Conservation (phyloP, 2,329 filamentous ascomycete species). For the Amesomyces nigricolor region DNA sequence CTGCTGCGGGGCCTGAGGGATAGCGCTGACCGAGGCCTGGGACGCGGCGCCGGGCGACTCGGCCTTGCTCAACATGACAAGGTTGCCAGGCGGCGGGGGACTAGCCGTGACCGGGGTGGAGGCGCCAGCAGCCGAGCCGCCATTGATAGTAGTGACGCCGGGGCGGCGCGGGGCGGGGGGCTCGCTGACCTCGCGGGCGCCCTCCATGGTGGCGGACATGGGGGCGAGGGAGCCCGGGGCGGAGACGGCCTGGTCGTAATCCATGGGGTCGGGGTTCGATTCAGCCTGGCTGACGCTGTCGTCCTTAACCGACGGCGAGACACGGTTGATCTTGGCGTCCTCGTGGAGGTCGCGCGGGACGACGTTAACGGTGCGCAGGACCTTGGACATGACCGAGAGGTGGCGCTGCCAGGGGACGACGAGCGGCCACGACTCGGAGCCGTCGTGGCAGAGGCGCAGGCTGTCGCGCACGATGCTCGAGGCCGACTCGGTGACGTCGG, state of each 20-base stretch:
- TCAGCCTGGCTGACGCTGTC: conserved; percentile 51
- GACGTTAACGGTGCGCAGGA: conserved; percentile 49
- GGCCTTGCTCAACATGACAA: conserved; percentile 23
- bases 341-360: conserved; percentile 33
- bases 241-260: conserved; percentile 45
- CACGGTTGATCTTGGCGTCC: conserved; percentile 29
- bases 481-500: conserved; percentile 52
- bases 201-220: conserved; percentile 35
- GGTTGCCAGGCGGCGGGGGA: conserved; percentile 28
- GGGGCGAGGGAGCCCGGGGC: conserved; percentile 31
- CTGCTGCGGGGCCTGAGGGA: conserved; percentile 18
- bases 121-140: conserved; percentile 42
- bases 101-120: conserved; percentile 44
- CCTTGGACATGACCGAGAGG: conserved; percentile 56
- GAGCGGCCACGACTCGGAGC: conserved; percentile 54
- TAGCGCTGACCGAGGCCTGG: conserved; percentile 25
- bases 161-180: conserved; percentile 47
- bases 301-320: conserved; percentile 45
- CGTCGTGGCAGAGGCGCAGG: conserved; percentile 53
- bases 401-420: conserved; percentile 56
- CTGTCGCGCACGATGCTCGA: conserved; percentile 53
- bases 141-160: conserved; percentile 55
- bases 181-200: conserved; percentile 43
- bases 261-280: conserved; percentile 51
- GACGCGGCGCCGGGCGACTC: conserved; percentile 32